A percentile compares a stretch with the other conserved stretches of the same genome.
phyloP scores from a whole-genome alignment of 2,329 filamentous ascomycete species.

The Xylariaceae sp. region DNA sequence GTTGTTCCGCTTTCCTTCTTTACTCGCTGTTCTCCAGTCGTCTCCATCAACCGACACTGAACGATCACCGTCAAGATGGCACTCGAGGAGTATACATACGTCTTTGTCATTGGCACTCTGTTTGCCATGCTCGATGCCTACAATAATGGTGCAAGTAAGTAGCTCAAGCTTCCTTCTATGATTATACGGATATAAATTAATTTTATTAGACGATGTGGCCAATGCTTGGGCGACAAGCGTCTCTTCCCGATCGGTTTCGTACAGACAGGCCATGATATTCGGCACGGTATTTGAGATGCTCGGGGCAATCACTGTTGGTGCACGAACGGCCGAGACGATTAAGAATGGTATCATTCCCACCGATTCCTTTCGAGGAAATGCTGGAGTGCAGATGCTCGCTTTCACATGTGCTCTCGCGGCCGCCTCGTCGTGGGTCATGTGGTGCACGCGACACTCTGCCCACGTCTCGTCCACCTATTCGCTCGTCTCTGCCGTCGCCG shows the following conservation, averaged over 20 bases:
- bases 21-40: too few relatives aligned
- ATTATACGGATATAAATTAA: constrained; percentile 14
- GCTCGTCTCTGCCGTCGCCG: constrained; percentile 68
- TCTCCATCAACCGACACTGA: neutral
- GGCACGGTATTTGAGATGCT: constrained; percentile 69
- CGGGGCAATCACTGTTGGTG: constrained; percentile 68
- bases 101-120: constrained; percentile 75
- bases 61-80: neutral
- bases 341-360: constrained; percentile 75
- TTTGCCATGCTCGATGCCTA: constrained; percentile 77
- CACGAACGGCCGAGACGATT: constrained; percentile 74
- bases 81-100: constrained; percentile 54
- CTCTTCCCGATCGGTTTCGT: constrained; percentile 75
- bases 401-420: constrained; percentile 67
- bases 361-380: constrained; percentile 59
- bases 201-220: constrained; percentile 71
- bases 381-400: constrained; percentile 69
- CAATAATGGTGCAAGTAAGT: constrained; percentile 79
- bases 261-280: constrained; percentile 69
- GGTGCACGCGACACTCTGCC: constrained; percentile 73
- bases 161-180: neutral
- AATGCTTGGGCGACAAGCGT: constrained; percentile 83
- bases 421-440: constrained; percentile 76
- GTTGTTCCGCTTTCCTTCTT: neutral
- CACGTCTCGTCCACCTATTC: constrained; percentile 76